Conservation (phyloP, 257 asterid genomes). For the Rhazya stricta region DNA sequence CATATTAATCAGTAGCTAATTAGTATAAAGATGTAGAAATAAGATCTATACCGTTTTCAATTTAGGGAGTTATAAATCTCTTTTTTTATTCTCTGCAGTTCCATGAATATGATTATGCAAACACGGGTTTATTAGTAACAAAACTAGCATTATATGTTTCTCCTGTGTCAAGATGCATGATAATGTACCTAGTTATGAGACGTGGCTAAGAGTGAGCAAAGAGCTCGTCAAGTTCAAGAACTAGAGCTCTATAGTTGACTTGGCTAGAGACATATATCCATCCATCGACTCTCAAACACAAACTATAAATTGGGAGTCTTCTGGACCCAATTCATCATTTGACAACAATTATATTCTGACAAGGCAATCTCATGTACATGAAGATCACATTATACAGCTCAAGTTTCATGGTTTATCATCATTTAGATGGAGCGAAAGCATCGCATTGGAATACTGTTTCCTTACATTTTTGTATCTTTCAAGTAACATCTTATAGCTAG, state of each 20-base stretch:
- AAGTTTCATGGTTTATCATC: conserved; percentile 5
- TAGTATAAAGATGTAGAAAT: conserved; percentile 10
- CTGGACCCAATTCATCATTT: not conserved
- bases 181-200: not conserved
- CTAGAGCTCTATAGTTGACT: not conserved
- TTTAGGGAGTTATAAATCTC: conserved; percentile 5
- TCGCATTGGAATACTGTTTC: conserved; percentile 54
- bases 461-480: conserved; percentile 61
- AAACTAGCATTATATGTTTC: not conserved
- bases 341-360: not conserved
- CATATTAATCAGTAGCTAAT: not conserved
- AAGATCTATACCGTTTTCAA: conserved; percentile 7
- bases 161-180: conserved; percentile 1
- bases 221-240: not conserved
- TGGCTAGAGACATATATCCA: not conserved
- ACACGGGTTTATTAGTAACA: not conserved
- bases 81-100: conserved; percentile 4
- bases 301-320: not conserved
- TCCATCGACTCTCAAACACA: not conserved
- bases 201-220: not conserved
- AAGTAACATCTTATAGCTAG: conserved; percentile 39
- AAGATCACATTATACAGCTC: not conserved
- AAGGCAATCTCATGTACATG: not conserved
- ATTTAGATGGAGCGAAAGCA: conserved; percentile 51
- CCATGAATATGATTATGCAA: not conserved